Conservation (phyloP, 2,329 filamentous ascomycete species). For the Orbilia brochopaga region DNA sequence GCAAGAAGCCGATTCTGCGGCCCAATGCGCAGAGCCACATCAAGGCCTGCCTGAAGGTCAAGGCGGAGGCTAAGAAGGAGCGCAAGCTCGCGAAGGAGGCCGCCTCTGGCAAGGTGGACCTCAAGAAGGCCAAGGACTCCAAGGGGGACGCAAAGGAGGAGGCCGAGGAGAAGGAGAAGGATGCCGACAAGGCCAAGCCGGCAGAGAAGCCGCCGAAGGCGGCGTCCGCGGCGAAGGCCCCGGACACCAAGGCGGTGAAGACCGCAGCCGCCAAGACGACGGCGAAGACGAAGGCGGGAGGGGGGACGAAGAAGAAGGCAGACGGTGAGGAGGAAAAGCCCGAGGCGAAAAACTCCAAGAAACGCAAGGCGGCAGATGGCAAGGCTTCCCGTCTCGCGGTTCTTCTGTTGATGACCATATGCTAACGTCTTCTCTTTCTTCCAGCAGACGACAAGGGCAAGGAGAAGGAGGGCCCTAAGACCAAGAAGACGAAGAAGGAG, state of each 20-base stretch:
- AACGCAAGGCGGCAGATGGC: slow-evolving; percentile 73
- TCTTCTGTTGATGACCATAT: neutral
- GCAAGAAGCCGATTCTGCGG: slow-evolving; percentile 84
- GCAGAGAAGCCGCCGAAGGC: slow-evolving; percentile 59
- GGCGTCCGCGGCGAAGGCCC: slow-evolving; percentile 52
- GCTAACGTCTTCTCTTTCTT: slow-evolving; percentile 33
- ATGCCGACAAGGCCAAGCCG: slow-evolving; percentile 48
- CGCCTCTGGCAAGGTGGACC: slow-evolving; percentile 58
- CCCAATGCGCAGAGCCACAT: slow-evolving; percentile 79
- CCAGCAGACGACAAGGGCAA: slow-evolving; percentile 53
- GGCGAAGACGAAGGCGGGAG: slow-evolving; percentile 28
- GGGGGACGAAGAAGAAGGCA: slow-evolving; percentile 66
- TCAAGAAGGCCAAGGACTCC: slow-evolving; percentile 57
- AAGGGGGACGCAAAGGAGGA: slow-evolving; percentile 56
- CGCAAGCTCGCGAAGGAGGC: slow-evolving; percentile 74
- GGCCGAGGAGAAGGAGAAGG: slow-evolving; percentile 58
- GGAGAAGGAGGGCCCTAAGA: slow-evolving; percentile 74
- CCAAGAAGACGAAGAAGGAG: slow-evolving; percentile 88
- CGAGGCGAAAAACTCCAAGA: slow-evolving; percentile 72
- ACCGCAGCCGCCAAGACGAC: slow-evolving; percentile 22
- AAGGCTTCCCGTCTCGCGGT: slow-evolving; percentile 1
- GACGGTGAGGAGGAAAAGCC: slow-evolving; percentile 66
- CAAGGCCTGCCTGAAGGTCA: slow-evolving; percentile 79
- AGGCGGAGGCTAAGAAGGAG: slow-evolving; percentile 74
- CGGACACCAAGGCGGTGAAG: slow-evolving; percentile 29